Percentiles rank a stretch among this genome's conserved stretches.
phyloP scores from a whole-genome alignment of 164 flowering plant species.

The Protea cynaroides region DNA sequence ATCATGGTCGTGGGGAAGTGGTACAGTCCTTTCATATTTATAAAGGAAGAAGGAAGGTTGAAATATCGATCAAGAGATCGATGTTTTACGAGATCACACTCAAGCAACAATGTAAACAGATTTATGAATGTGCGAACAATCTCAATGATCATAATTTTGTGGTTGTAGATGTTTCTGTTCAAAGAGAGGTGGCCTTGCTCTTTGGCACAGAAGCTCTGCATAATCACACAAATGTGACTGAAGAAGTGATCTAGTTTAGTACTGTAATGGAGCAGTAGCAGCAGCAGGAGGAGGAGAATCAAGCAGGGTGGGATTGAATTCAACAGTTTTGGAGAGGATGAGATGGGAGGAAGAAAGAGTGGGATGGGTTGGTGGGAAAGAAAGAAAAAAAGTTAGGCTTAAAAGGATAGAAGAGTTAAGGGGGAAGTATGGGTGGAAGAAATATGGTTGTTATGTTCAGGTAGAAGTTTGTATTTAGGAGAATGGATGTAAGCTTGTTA shows the following conservation, averaged over 20 bases:
- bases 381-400: slow-evolving; percentile 24
- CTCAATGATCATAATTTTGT: not conserved
- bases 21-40: slow-evolving; percentile 15
- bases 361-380: slow-evolving; percentile 32
- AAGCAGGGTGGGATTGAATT: slow-evolving; percentile 26
- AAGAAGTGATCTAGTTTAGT: not conserved
- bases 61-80: slow-evolving; percentile 35
- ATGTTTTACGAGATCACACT: slow-evolving; percentile 46
- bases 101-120: slow-evolving; percentile 55
- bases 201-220: not conserved
- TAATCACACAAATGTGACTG: not conserved
- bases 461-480: slow-evolving; percentile 57
- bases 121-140: slow-evolving; percentile 24
- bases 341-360: slow-evolving; percentile 44
- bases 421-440: slow-evolving; percentile 25
- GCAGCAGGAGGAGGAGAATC: not conserved
- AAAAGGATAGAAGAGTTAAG: slow-evolving; percentile 29
- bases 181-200: not conserved
- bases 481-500: slow-evolving; percentile 48
- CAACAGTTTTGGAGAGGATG: slow-evolving; percentile 38
- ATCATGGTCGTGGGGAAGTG: not conserved
- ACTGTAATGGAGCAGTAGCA: not conserved
- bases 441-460: slow-evolving; percentile 43
- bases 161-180: not conserved
- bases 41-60: slow-evolving; percentile 4